Percentiles rank a stretch among this genome's conserved stretches.
phyloP scores from a whole-genome alignment of 1,284 basidiomycete species.

The Ceratobasidium sp. region DNA sequence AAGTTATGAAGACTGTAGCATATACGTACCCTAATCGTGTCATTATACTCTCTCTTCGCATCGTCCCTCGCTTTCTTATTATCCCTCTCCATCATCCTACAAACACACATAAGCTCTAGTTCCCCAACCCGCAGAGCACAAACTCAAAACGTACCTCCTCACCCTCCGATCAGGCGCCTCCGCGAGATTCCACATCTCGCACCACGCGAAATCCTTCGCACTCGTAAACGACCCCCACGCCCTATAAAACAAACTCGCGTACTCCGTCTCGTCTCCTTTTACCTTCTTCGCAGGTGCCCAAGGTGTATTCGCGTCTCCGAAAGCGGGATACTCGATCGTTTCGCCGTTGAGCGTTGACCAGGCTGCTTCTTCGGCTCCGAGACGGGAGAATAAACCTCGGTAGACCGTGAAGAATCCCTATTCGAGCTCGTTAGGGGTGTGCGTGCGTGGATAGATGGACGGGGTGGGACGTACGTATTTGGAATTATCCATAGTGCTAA shows the following conservation, averaged over 20 bases:
- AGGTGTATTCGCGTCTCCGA: constrained; percentile 84
- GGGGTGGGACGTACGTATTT: constrained; percentile 67
- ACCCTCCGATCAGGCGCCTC: constrained; percentile 91
- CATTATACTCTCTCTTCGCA: constrained; percentile 92
- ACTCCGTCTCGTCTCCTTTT: constrained; percentile 59
- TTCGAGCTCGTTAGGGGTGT: background rate
- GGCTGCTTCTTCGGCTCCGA: constrained; percentile 83
- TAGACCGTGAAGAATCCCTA: constrained; percentile 95
- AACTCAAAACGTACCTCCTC: constrained; percentile 71
- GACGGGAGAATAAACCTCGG: constrained; percentile 86
- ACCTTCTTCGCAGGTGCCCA: constrained; percentile 68
- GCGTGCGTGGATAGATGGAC: background rate
- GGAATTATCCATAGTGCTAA: constrained; percentile 78
- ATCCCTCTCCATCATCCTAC: constrained; percentile 93
- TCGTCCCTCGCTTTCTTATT: constrained; percentile 94
- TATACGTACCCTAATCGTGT: constrained; percentile 82
- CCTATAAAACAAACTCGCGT: constrained; percentile 83
- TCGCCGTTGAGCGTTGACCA: constrained; percentile 65
- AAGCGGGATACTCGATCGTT: constrained; percentile 76
- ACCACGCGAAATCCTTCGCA: constrained; percentile 92
- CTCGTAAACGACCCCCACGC: constrained; percentile 91
- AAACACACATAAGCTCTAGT: constrained; percentile 15
- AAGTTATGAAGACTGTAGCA: constrained; percentile 2
- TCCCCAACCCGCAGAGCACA: background rate
- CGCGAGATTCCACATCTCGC: constrained; percentile 84